Percentiles rank a stretch among this genome's conserved stretches.
These are phyloP conservation scores for Pythium vanterpoolii DNA, from an alignment of 352 stramenopile species.

Conservation along the genomic window DNA sequence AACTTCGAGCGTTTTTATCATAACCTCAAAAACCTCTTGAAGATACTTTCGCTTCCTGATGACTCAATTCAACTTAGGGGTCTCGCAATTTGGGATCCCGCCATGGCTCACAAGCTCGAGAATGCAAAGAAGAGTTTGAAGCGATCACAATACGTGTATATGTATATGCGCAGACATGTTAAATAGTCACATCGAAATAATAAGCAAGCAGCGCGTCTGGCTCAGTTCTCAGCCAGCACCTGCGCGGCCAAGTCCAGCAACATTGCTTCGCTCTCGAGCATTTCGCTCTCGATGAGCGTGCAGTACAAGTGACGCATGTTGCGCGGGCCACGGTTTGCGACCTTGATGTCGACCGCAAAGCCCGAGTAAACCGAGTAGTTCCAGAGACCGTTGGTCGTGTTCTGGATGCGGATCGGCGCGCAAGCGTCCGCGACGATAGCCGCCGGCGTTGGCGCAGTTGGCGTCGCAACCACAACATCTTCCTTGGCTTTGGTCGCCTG, in stretches of 20 bases:
- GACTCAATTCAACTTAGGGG: no score
- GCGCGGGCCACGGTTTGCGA: conserved; percentile 19
- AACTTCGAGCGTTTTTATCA: no score
- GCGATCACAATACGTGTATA: conserved; percentile 1
- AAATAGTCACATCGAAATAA: conserved; percentile 5
- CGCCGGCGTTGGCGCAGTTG: background rate
- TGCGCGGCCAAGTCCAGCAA: conserved; percentile 9
- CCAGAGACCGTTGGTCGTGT: conserved; percentile 31
- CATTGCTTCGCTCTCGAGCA: conserved; percentile 18
- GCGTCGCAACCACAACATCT: background rate
- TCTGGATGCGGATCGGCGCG: conserved; percentile 27
- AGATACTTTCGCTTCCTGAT: no score
- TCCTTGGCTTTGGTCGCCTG: conserved; percentile 16
- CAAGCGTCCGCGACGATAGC: conserved; percentile 6
- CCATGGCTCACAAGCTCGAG: background rate
- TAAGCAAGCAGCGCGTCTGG: background rate
- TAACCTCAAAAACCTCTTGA: no score
- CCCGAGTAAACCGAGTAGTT: conserved; percentile 34
- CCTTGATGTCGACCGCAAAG: conserved; percentile 21
- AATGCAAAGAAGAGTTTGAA: background rate
- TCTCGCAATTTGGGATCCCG: no score
- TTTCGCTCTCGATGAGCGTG: conserved; percentile 5
- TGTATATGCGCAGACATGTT: conserved; percentile 4
- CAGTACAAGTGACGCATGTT: conserved; percentile 26
- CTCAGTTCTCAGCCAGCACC: conserved; percentile 22